These are phyloP conservation scores for Diaporthe humulicola DNA, from an alignment of 2,329 filamentous ascomycete species.

Conservation along the genomic window DNA sequence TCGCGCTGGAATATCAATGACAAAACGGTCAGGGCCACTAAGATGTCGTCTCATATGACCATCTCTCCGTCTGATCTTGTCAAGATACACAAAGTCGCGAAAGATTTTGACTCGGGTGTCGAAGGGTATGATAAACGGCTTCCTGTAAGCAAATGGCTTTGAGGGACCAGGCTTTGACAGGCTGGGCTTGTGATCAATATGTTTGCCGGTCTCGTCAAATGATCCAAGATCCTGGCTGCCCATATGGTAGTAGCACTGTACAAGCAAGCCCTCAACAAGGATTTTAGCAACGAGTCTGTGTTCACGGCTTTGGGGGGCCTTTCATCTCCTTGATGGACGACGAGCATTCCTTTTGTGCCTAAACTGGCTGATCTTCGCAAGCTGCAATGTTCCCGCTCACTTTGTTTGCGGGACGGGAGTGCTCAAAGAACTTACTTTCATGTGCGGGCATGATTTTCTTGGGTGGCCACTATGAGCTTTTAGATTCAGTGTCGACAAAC, in stretches of 20 bases:
- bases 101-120: slow-evolving; percentile 93
- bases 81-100: slow-evolving; percentile 88
- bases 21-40: neutral
- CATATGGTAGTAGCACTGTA: neutral
- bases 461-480: neutral
- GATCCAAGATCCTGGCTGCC: neutral
- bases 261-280: neutral
- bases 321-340: neutral
- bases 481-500: neutral
- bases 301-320: neutral
- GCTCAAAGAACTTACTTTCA: neutral
- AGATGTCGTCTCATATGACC: slow-evolving; percentile 63
- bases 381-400: neutral
- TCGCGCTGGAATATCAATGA: too few relatives aligned
- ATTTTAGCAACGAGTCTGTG: neutral
- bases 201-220: neutral
- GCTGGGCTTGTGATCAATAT: neutral
- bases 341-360: neutral
- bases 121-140: slow-evolving; percentile 84
- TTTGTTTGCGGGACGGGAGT: neutral
- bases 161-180: neutral
- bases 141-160: neutral
- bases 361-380: neutral
- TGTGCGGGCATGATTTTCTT: neutral
- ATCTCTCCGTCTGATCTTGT: slow-evolving; percentile 79